Evolutionary conservation across 495 filamentous ascomycete species (phyloP), one percentile per base, ranked within the genome.

Genomic region (Hyaloscypha finlandica): DNA sequence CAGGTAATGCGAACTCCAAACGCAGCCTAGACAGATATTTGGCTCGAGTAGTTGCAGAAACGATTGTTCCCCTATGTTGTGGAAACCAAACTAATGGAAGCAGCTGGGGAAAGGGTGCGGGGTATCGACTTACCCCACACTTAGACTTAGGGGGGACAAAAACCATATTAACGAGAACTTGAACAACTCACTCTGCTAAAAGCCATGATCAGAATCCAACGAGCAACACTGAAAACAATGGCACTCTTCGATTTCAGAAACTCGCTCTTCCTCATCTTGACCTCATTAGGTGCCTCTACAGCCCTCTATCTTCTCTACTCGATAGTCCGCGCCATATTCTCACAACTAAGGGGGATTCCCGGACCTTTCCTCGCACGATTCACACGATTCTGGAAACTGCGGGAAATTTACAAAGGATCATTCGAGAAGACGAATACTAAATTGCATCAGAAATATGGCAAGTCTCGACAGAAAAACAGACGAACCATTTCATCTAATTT

Each of bases 331-430:
- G 30, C 56, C 30, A 8, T 59, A 6, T 37, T n/a, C 56, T 35
- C 56, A 37, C 61, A 66, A 69, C 56, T 71, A 45, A 63, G 74
- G 39, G 42, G 51, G 25, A 53, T 66, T 48, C 64, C 64, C 19
- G 64, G 64, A 3, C 64, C 64, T 12, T 66, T 66, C 22, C 30
- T 77, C 65, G 74, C 83, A 16, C 75, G 78, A 19, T 77, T 81
- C 63, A 81, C 77, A 9, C 71, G 74, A 4, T 61, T 79, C 30
- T 85, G 83, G 82, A 81, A 81, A 59, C 77, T 84, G 61, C 71
- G 72, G 2, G 75, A 73, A 6, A 70, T 82, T 25, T 70, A 68
- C 19, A 65, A 69, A 4, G 80, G 81, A 14, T 59, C 75, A 9
- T 81, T 81, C 60, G 75, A 85, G 31, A 63, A 75, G 22, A 79